Evolutionary conservation across 2,329 filamentous ascomycete genomes (phyloP).

Genomic region (Arachnomyces sp.): DNA sequence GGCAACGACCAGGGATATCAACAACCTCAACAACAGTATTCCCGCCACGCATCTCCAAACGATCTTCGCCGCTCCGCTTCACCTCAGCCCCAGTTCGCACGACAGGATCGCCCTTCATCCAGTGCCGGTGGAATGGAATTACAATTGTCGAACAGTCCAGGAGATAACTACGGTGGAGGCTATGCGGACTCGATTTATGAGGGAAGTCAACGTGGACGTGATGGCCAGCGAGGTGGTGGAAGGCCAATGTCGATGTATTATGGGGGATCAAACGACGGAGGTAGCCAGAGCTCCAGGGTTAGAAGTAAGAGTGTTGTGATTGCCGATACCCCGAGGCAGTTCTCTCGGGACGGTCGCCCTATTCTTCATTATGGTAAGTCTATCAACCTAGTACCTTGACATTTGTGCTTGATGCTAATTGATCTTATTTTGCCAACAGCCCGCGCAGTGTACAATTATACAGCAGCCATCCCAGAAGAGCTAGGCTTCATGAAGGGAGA

Average conservation of each 20-base stretch:
- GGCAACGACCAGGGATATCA: too few relatives aligned
- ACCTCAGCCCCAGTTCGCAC: conserved; percentile 45
- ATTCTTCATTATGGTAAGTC: conserved; percentile 90
- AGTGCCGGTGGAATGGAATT: conserved; percentile 55
- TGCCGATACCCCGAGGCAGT: conserved; percentile 57
- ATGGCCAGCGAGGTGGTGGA: conserved; percentile 49
- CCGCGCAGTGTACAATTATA: conserved; percentile 87
- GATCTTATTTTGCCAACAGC: conserved; percentile 46
- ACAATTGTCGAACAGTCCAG: conserved; percentile 50
- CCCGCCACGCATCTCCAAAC: conserved; percentile 30
- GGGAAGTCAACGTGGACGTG: conserved; percentile 24
- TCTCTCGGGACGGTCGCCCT: conserved; percentile 74
- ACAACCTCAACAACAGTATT: conserved; percentile 25
- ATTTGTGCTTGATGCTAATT: conserved; percentile 6
- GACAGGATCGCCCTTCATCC: conserved; percentile 40
- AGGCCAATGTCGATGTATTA: conserved; percentile 44
- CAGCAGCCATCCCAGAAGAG: conserved; percentile 90
- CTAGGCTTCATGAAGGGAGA: conserved; percentile 89
- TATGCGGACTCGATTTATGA: conserved; percentile 26
- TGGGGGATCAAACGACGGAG: conserved; percentile 25
- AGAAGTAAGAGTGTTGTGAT: conserved; percentile 82
- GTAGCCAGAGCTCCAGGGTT: conserved; percentile 44
- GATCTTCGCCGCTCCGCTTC: conserved; percentile 38
- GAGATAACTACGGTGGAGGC: conserved; percentile 48
- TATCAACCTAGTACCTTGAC: neutral